Conservation (phyloP, 139 green algal species). For the Chlamydomonas urium region DNA sequence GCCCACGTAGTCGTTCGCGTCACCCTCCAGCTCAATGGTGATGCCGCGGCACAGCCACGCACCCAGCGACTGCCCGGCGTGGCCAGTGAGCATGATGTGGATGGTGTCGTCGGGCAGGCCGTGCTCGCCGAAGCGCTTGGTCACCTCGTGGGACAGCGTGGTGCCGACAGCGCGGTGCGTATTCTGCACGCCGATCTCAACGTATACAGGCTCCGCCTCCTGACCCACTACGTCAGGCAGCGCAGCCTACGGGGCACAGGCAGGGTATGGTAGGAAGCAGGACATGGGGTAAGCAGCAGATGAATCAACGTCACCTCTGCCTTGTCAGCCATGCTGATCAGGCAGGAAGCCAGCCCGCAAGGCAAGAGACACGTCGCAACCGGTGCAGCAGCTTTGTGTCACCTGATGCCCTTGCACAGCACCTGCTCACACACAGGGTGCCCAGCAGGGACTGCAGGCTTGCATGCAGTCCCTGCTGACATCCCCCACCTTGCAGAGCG, state of each 20-base stretch:
- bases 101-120: conserved; percentile 86
- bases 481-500: conserved; percentile 66
- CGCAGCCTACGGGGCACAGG: too few relatives aligned
- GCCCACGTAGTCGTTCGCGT: conserved; percentile 95
- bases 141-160: conserved; percentile 86
- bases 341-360: too few relatives aligned
- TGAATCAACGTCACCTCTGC: too few relatives aligned
- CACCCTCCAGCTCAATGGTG: conserved; percentile 83
- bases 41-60: conserved; percentile 80
- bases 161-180: conserved; percentile 82
- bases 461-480: conserved; percentile 87
- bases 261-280: too few relatives aligned
- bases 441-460: too few relatives aligned
- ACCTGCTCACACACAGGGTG: conserved; percentile 76
- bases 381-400: too few relatives aligned
- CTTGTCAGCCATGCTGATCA: too few relatives aligned
- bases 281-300: too few relatives aligned
- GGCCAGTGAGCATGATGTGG: conserved; percentile 81
- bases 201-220: conserved; percentile 46
- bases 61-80: conserved; percentile 85
- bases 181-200: conserved; percentile 80
- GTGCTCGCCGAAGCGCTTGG: conserved; percentile 68
- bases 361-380: too few relatives aligned
- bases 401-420: conserved; percentile 65
- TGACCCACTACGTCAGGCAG: conserved; percentile 46